Percentiles rank a stretch among this genome's conserved stretches.
Evolutionary conservation across 768 basidiomycete species (phyloP).

Genomic region (Tricholoma matsutake): DNA sequence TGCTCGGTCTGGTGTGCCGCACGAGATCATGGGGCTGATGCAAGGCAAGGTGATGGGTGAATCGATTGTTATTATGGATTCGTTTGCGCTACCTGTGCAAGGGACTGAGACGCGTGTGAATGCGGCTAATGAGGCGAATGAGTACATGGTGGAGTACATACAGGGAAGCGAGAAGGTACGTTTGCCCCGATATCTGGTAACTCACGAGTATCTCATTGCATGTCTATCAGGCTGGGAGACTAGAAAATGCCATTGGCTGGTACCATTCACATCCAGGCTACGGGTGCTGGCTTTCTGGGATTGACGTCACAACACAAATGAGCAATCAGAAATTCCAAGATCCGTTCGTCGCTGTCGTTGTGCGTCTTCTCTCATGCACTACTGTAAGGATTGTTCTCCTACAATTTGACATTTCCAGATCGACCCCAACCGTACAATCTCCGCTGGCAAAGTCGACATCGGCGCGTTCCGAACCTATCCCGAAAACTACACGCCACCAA

Average conservation of each 20-base stretch:
- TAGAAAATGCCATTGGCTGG: slow-evolving; percentile 93
- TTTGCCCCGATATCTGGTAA: not conserved
- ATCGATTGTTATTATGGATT: slow-evolving; percentile 86
- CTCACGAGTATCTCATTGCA: not conserved
- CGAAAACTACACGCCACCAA: slow-evolving; percentile 87
- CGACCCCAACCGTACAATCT: slow-evolving; percentile 97
- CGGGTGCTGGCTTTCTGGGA: slow-evolving; percentile 98
- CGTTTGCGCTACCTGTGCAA: slow-evolving; percentile 94
- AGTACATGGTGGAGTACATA: slow-evolving; percentile 97
- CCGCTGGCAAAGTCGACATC: slow-evolving; percentile 97
- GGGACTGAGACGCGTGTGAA: slow-evolving; percentile 99
- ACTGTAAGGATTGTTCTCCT: not conserved
- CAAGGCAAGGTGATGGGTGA: slow-evolving; percentile 89
- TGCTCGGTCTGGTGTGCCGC: slow-evolving; percentile 93
- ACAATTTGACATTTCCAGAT: slow-evolving; percentile 50
- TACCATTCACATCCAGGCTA: slow-evolving; percentile 99
- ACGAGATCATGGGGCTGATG: slow-evolving; percentile 99
- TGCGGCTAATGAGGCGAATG: slow-evolving; percentile 91
- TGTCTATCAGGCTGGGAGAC: slow-evolving; percentile 62
- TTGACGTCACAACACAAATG: slow-evolving; percentile 96
- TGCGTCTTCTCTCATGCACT: slow-evolving; percentile 36
- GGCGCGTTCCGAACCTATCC: slow-evolving; percentile 98
- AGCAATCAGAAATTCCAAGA: slow-evolving; percentile 95
- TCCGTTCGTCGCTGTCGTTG: slow-evolving; percentile 96
- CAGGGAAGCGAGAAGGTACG: slow-evolving; percentile 73